Base-by-base conservation (phyloP, 2,329 filamentous ascomycete genomes). In the Diaporthe sp. region DNA sequence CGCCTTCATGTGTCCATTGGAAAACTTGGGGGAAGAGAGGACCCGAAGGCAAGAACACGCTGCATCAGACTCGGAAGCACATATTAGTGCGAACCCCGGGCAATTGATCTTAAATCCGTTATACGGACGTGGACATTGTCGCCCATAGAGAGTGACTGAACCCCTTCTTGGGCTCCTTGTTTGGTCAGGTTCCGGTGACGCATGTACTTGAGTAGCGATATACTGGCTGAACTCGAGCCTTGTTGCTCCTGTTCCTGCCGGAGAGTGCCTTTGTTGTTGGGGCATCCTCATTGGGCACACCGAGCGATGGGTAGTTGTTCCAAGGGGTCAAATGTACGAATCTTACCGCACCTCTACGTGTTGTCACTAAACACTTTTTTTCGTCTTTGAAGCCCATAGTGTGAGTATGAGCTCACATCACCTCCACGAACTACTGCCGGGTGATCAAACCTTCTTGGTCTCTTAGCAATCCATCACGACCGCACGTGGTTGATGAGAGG, bases 81-180 rank as follows among this genome's bases (percentile, higher is more conserved):
- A 52, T 45, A 58, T 73, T 61, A 30, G n/a, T 60, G 60, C 25
- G 50, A 38, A 72, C 47, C 61, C 66, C 60, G 64, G 61, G 40
- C 50, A 17, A 15, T 67, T 71, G 47, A 42, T 25, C 40, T 73
- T 28, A 47, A 47, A 42, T 45, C 54, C 45, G 40, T 50, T 35
- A 42, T 38, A 58, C 72, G 54, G 28, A 60, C 55, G 55, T 40
- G 25, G 38, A 64, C 12, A 13, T 38, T 25, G 33, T 42, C 25
- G 57, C 28, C 58, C 42, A n/a, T 45, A 33, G 22, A 35, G 61
- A n/a, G 42, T 52, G 54, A 35, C 17, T 60, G 9, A 61, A 38
- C 40, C 30, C 22, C 25, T 19, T 33, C 8, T 13, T 54, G 19
- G 33, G 45, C 33, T 22, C 40, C 69, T 25, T 40, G 28, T 19